These are phyloP conservation scores for Diaporthe capsici DNA, from an alignment of 2,329 filamentous ascomycete species.

Conservation along the genomic window DNA sequence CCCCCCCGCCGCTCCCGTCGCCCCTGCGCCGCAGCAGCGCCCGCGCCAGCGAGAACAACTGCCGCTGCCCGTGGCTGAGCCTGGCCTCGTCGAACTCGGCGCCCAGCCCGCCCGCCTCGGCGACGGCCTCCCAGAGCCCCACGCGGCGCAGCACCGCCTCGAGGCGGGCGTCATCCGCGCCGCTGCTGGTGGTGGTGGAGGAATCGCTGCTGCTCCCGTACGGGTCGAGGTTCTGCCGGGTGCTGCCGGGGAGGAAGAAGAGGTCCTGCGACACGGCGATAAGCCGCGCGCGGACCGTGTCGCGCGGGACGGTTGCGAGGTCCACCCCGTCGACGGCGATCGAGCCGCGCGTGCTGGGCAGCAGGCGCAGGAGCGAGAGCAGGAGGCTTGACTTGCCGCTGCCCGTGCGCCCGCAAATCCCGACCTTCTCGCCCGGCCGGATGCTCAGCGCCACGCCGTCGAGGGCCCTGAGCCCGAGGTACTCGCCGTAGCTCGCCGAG, in stretches of 20 bases:
- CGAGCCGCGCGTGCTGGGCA: constrained; percentile 58
- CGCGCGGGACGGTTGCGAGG: constrained; percentile 45
- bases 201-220: constrained; percentile 26
- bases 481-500: constrained; percentile 47
- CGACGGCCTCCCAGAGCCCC: constrained; percentile 53
- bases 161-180: constrained; percentile 50
- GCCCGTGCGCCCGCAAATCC: constrained; percentile 54
- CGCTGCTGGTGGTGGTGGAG: too few relatives aligned
- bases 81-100: constrained; percentile 51
- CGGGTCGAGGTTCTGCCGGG: constrained; percentile 66
- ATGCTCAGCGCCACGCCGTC: constrained; percentile 48
- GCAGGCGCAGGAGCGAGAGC: constrained; percentile 61
- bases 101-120: constrained; percentile 47
- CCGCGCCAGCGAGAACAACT: constrained; percentile 65
- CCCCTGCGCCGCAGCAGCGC: constrained; percentile 57
- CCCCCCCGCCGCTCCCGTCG: constrained; percentile 47
- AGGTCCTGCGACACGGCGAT: constrained; percentile 66
- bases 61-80: constrained; percentile 61
- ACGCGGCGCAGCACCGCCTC: constrained; percentile 60
- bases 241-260: constrained; percentile 62
- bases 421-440: constrained; percentile 50
- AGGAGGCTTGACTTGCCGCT: constrained; percentile 50
- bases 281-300: constrained; percentile 51
- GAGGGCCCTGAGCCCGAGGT: constrained; percentile 44
- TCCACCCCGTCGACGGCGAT: constrained; percentile 63